Conservation (phyloP, 1,139 yeast species). For the Lodderomyces theae region DNA sequence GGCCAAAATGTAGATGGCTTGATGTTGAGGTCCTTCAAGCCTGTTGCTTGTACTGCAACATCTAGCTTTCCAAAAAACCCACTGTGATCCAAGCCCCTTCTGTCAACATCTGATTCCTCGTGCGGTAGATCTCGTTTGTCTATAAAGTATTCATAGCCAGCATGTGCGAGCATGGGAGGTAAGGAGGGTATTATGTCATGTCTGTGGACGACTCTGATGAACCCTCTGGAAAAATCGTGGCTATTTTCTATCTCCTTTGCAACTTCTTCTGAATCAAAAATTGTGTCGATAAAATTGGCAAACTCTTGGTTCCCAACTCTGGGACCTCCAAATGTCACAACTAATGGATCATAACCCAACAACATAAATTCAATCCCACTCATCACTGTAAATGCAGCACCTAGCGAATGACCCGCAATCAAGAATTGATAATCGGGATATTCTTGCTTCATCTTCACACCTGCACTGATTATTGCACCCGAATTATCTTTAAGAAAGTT, state of each 20-base stretch:
- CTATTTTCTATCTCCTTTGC: conserved; percentile 12
- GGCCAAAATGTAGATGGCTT: conserved; percentile 21
- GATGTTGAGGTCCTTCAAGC: conserved; percentile 3
- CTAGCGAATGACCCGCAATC: conserved; percentile 69
- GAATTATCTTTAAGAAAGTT: conserved; percentile 42
- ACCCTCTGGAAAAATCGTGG: conserved; percentile 28
- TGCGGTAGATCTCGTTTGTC: conserved; percentile 48
- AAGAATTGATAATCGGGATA: conserved; percentile 50
- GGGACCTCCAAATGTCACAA: conserved; percentile 61
- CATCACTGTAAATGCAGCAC: conserved; percentile 64
- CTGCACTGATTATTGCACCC: conserved; percentile 30
- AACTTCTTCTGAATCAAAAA: conserved; percentile 39
- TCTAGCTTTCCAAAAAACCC: conserved; percentile 9
- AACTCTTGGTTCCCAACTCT: conserved; percentile 55
- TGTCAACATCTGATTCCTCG: conserved; percentile 29
- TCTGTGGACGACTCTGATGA: conserved; percentile 52
- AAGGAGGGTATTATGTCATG: conserved; percentile 56
- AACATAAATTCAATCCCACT: conserved; percentile 58
- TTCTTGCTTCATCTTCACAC: conserved; percentile 26
- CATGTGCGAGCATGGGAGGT: conserved; percentile 53
- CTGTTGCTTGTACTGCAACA: not conserved
- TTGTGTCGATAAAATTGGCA: conserved; percentile 47
- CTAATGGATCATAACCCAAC: conserved; percentile 50
- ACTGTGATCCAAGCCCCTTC: conserved; percentile 16
- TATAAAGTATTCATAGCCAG: conserved; percentile 51